Percentiles rank a stretch among this genome's conserved stretches.
Conservation (phyloP, 352 stramenopile genomes). For the Phytophthora citricola region DNA sequence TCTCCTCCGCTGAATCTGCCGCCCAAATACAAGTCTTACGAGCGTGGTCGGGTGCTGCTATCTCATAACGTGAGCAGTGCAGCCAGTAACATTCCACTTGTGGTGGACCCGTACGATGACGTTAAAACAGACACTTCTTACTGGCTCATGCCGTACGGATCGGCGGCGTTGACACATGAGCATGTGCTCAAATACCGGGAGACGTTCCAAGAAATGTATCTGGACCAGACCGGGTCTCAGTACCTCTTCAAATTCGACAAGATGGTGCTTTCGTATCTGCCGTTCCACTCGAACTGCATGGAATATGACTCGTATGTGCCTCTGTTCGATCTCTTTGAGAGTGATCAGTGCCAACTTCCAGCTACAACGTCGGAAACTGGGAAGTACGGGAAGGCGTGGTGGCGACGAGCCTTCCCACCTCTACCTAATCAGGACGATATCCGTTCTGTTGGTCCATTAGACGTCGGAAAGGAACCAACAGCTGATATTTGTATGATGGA, state of each 20-base stretch:
- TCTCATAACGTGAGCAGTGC: constrained; percentile 91
- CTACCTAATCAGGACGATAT: constrained; percentile 97
- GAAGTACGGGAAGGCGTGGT: constrained; percentile 72
- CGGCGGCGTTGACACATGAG: constrained; percentile 79
- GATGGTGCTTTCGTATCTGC: constrained; percentile 94
- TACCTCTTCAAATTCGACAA: constrained; percentile 84
- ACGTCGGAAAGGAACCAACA: constrained; percentile 89
- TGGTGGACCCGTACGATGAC: constrained; percentile 78
- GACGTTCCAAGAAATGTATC: constrained; percentile 93
- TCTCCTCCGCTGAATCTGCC: constrained; percentile 94
- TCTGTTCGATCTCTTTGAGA: constrained; percentile 93
- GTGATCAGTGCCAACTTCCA: constrained; percentile 90
- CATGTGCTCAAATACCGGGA: constrained; percentile 95
- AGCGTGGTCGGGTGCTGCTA: constrained; percentile 93
- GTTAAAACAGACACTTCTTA: constrained; percentile 62
- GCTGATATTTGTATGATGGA: constrained; percentile 92
- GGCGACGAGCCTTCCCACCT: constrained; percentile 73
- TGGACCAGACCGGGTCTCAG: constrained; percentile 53
- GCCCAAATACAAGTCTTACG: constrained; percentile 92
- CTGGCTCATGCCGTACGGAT: constrained; percentile 78
- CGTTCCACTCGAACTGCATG: constrained; percentile 96
- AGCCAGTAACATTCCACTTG: constrained; percentile 58
- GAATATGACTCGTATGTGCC: constrained; percentile 97
- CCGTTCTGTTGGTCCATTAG: constrained; percentile 84
- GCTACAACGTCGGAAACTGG: constrained; percentile 75